Conservation (phyloP, 192 early-diverging fungal genomes). For the Backusella mclennaniae region DNA sequence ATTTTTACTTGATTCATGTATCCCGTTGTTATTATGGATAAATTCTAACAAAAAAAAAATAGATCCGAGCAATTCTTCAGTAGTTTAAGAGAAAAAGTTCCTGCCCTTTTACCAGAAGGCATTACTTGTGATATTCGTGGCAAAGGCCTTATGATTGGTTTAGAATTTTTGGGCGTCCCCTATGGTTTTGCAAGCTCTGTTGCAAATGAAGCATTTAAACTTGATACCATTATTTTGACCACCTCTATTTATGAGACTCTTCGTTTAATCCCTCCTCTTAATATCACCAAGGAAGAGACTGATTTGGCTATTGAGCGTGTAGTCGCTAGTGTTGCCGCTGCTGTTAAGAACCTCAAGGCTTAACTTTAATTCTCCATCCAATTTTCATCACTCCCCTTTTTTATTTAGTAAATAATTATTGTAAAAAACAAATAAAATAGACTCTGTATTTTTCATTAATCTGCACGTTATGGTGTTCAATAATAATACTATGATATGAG, state of each 20-base stretch:
- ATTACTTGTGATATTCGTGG: constrained; percentile 41
- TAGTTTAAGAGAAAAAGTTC: constrained; percentile 24
- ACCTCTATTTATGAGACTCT: constrained; percentile 46
- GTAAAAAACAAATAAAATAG: background rate
- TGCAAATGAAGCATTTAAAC: constrained; percentile 30
- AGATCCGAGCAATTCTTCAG: constrained; percentile 43
- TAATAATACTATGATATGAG: too few species aligned
- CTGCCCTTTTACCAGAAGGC: constrained; percentile 28
- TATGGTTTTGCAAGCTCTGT: constrained; percentile 29
- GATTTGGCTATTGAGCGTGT: constrained; percentile 31
- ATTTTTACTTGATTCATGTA: background rate
- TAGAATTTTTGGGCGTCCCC: constrained; percentile 40
- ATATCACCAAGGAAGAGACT: constrained; percentile 40
- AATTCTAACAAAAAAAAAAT: background rate
- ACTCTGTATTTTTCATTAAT: background rate
- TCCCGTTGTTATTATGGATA: background rate
- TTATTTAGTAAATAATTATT: background rate
- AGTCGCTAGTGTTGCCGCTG: constrained; percentile 25
- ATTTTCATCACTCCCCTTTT: background rate
- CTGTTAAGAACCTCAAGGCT: constrained; percentile 8
- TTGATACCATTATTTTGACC: constrained; percentile 41
- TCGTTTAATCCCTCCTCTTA: constrained; percentile 44
- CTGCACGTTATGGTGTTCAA: background rate
- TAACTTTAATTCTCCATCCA: background rate
- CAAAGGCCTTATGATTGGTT: constrained; percentile 44